phyloP scores from a whole-genome alignment of 1,284 basidiomycete genomes.

The Malassezia obtusa region DNA sequence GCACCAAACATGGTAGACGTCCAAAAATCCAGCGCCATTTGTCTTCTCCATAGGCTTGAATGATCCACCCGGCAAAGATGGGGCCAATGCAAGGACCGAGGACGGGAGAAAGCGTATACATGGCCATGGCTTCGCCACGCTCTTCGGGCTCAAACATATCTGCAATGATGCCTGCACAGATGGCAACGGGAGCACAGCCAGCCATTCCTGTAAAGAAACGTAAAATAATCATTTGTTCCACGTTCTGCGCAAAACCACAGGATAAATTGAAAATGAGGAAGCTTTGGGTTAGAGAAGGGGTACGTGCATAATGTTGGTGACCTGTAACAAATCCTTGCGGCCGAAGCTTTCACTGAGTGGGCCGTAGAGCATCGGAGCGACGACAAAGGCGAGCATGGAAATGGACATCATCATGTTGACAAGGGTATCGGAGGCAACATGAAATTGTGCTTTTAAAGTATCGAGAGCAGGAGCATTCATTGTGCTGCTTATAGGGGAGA shows the following conservation, averaged over 20 bases:
- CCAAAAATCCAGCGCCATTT: constrained; percentile 32
- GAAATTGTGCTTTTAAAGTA: neutral
- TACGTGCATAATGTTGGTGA: constrained; percentile 4
- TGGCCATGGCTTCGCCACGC: constrained; percentile 25
- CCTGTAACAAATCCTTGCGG: constrained; percentile 11
- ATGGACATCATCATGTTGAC: constrained; percentile 15
- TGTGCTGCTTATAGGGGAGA: constrained; percentile 8
- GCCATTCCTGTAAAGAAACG: constrained; percentile 37
- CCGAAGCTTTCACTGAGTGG: constrained; percentile 10
- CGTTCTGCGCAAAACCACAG: constrained; percentile 19
- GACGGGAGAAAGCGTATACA: constrained; percentile 56
- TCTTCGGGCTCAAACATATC: constrained; percentile 62
- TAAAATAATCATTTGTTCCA: constrained; percentile 25
- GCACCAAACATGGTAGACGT: constrained; percentile 26
- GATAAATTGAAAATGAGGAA: constrained; percentile 17
- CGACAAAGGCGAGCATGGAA: constrained; percentile 4
- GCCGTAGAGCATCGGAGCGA: constrained; percentile 6
- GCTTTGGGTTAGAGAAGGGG: neutral
- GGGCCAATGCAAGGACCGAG: constrained; percentile 31
- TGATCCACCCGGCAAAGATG: constrained; percentile 25
- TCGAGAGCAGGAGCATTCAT: constrained; percentile 10
- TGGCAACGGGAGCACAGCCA: constrained; percentile 37
- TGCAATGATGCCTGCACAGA: constrained; percentile 58
- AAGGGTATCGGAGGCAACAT: neutral
- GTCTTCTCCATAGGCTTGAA: constrained; percentile 17